Base-by-base conservation (phyloP, 2,329 filamentous ascomycete genomes). In the Aspergillus quadricinctus region DNA sequence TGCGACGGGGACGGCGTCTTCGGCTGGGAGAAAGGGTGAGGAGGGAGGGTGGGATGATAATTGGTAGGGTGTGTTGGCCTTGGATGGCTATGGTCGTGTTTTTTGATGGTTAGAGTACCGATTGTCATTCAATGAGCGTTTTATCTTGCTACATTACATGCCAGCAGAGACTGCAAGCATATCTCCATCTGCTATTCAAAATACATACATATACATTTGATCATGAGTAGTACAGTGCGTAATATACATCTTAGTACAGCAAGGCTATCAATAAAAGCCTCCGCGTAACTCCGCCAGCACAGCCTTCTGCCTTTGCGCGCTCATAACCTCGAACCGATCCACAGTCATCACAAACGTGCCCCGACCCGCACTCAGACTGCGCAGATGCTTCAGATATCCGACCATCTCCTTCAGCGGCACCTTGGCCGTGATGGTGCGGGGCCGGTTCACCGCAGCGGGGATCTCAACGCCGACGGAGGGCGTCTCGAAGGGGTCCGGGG, bases 331-430 rank as follows among this genome's bases (percentile, higher is more conserved):
- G 71, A 89, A 90, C 40, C 81, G 80, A 75, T 90, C 87, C 49
- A 89, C 83, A 59, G 77, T 83, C 88, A 90, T 90, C 4, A 89
- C 84, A 70, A 90, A 90, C 1, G 87, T 89, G 0, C 87, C 88
- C 54, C 94, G 81, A 0, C 94, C 94, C 2, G 88, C 89, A 3
- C 93, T 99, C 78, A 96, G 82, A 74, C 90, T 92, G 52, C 94
- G 81, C 61, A 99, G 75, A 69, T 95, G 90, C 71, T 91, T 90
- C 64, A 97, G 80, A 73, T 97, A 99, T 45, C 93, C 90, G 37
- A 97, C 87, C 90, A 97, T 97, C 75, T 97, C 93, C 75, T 94
- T 95, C 66, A 97, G 80, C 31, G 94, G 94, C 28, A 97, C 93
- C 66, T 89, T 86, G 23, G 92, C 94, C 10, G 88, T 86, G 63